phyloP scores from a whole-genome alignment of 2,329 filamentous ascomycete genomes.

The Penicillium sp. region DNA sequence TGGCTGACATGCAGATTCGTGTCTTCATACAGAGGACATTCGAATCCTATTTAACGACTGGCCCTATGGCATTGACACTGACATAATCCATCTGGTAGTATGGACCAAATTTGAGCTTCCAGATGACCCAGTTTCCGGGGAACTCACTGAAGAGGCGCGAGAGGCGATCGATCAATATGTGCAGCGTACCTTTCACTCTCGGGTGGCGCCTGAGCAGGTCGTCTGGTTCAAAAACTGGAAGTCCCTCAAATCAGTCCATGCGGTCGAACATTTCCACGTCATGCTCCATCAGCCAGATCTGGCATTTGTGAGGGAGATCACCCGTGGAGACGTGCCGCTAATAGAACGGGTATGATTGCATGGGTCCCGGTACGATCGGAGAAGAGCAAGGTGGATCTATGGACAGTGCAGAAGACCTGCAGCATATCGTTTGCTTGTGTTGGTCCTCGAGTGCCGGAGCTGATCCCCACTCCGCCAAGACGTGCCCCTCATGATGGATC shows the following conservation, averaged over 20 bases:
- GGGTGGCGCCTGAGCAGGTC: conserved; percentile 50
- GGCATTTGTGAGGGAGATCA: conserved; percentile 69
- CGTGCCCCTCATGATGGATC: conserved; percentile 23
- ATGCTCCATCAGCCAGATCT: conserved; percentile 79
- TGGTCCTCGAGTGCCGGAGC: background rate
- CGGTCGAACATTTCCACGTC: conserved; percentile 92
- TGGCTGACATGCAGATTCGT: background rate
- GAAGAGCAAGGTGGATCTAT: background rate
- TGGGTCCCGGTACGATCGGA: background rate
- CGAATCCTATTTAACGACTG: conserved; percentile 88
- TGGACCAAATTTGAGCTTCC: conserved; percentile 88
- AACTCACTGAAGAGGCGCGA: conserved; percentile 66
- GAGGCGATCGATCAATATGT: conserved; percentile 72
- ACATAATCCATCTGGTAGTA: conserved; percentile 81
- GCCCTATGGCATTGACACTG: conserved; percentile 81
- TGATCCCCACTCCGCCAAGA: conserved; percentile 20
- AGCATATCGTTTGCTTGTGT: background rate
- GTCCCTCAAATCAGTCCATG: conserved; percentile 78
- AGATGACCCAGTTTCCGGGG: conserved; percentile 65
- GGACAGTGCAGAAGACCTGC: background rate
- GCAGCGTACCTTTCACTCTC: conserved; percentile 61
- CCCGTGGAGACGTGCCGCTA: conserved; percentile 71
- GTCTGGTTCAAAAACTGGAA: conserved; percentile 95
- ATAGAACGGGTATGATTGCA: conserved; percentile 45
- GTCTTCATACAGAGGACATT: conserved; percentile 53